Conservation (phyloP, 371 early-diverging fungal species). For the Mortierella sp. region DNA sequence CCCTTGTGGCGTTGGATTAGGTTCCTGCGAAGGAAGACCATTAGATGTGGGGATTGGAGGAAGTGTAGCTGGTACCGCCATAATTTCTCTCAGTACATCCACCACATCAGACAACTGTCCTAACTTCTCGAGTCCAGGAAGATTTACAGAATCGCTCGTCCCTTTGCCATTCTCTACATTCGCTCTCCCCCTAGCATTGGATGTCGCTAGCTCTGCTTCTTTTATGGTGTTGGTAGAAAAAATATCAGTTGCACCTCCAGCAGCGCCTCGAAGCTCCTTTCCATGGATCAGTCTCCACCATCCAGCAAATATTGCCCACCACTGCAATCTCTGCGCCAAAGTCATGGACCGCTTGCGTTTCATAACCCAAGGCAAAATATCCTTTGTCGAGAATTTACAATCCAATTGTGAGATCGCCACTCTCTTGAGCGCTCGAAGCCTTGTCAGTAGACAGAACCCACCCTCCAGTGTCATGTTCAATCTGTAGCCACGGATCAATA, state of each 20-base stretch:
- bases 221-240: not conserved
- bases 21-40: not conserved
- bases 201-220: not conserved
- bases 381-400: slow-evolving; percentile 20
- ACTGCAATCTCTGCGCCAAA: slow-evolving; percentile 8
- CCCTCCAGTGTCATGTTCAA: slow-evolving; percentile 31
- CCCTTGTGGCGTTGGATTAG: not conserved
- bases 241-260: not conserved
- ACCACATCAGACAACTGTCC: slow-evolving; percentile 25
- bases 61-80: not conserved
- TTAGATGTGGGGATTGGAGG: not conserved
- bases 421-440: slow-evolving; percentile 16
- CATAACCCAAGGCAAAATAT: slow-evolving; percentile 35
- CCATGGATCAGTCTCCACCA: slow-evolving; percentile 20
- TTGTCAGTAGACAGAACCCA: slow-evolving; percentile 28
- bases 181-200: not conserved
- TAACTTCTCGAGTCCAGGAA: slow-evolving; percentile 7
- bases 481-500: slow-evolving; percentile 22
- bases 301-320: slow-evolving; percentile 16
- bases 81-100: slow-evolving; percentile 16
- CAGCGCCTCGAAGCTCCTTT: slow-evolving; percentile 9
- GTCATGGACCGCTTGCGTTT: slow-evolving; percentile 12
- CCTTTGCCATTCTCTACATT: not conserved
- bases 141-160: not conserved
- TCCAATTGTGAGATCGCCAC: slow-evolving; percentile 20